These are phyloP conservation scores for Neospermospora avenae DNA, from an alignment of 2,329 filamentous ascomycete species.

Conservation along the genomic window DNA sequence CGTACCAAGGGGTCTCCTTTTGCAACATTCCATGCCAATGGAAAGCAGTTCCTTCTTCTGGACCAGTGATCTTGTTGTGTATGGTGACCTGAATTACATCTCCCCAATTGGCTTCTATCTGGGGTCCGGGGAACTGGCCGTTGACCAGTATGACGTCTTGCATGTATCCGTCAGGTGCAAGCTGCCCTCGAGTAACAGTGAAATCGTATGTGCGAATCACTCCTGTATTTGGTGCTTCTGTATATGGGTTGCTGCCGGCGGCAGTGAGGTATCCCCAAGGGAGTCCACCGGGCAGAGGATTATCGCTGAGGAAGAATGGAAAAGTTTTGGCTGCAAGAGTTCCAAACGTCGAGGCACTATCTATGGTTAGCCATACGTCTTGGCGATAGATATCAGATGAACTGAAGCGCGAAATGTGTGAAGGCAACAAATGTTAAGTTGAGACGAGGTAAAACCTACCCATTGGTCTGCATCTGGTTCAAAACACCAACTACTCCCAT, in stretches of 20 bases:
- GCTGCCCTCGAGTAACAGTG: conserved; percentile 30
- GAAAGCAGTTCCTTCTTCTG: conserved; percentile 37
- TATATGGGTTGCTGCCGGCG: conserved; percentile 38
- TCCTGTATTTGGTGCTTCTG: conserved; percentile 39
- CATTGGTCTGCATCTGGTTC: conserved; percentile 28
- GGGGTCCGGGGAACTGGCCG: conserved; percentile 36
- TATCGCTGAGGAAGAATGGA: conserved; percentile 45
- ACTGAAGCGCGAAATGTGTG: neutral
- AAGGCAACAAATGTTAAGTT: neutral
- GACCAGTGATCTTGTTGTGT: conserved; percentile 60
- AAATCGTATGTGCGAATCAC: conserved; percentile 37
- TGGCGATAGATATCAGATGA: neutral
- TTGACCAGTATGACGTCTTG: conserved; percentile 52
- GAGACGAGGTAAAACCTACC: conserved; percentile 16
- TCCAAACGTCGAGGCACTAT: conserved; percentile 14
- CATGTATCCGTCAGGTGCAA: conserved; percentile 40
- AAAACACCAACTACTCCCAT: conserved; percentile 19
- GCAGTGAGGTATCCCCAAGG: conserved; percentile 50
- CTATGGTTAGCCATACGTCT: conserved; percentile 4
- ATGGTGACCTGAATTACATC: conserved; percentile 58
- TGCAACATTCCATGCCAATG: conserved; percentile 52
- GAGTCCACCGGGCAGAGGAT: conserved; percentile 46
- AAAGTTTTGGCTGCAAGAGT: conserved; percentile 32
- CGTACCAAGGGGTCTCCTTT: conserved; percentile 36
- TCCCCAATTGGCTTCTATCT: conserved; percentile 39